Base-by-base conservation (phyloP, 148 eudicot genomes). In the Amaranthus cruentus region DNA sequence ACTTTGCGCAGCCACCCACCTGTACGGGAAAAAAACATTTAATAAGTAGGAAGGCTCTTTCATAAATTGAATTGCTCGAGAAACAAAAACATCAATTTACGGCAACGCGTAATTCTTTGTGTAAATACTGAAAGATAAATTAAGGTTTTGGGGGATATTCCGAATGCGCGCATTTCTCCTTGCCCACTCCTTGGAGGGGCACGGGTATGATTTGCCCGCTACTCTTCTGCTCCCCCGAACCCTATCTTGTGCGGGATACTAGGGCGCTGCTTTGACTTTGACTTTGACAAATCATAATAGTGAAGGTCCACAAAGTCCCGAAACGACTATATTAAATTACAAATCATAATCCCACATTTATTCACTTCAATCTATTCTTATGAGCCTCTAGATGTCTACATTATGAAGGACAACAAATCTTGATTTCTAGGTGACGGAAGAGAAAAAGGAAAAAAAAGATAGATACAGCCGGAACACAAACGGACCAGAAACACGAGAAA, bases 1-100 rank as follows among this genome's bases (percentile, higher is more conserved):
- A 87, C 97, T 91, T 76, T 91, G 97, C 50, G 97, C 95, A 13
- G 76, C 89, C 84, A 91, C 72, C 97, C 97, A 91, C 94, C 97
- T 89, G 70, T 69, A 62, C 38, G 38, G 7, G 13, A 70, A 66
- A 71, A 65, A 57, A 7, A 60, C 28, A 72, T 6, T 46, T 44
- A 50, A 53, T 68, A 47, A 60, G 69, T 66, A 62, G 51, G 54
- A 42, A 44, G 18, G 9, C 21, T 4, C 15, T 7, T 9, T 7
- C 47, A 18, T 38, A 10, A 57, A 15, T 7, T 44, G 7, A 43
- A 14, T 28, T 49, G 0, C 6, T 72, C 21, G 2, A 10, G 58
- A 52, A 11, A 47, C 14, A 11, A 13, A 69, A 42, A 55, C 28
- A 70, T 55, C 4, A 14, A 7, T 4, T 15, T 51, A 52, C 3